These are phyloP conservation scores for Incumbomyces delicatus DNA, from an alignment of 2,329 filamentous ascomycete species.

Conservation along the genomic window DNA sequence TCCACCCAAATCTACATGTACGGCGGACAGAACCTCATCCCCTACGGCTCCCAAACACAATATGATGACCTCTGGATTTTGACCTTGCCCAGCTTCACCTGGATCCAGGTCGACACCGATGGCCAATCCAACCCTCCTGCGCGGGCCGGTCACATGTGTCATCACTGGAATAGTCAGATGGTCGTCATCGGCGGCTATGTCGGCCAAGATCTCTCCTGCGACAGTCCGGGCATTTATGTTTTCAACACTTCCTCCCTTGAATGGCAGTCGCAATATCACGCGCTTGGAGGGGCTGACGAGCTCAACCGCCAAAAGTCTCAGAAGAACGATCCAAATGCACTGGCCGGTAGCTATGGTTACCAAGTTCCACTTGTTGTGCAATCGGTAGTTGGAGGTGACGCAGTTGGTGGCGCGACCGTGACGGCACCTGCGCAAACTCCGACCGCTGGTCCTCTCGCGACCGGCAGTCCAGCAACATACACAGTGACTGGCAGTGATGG, in stretches of 20 bases:
- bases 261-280: conserved; percentile 64
- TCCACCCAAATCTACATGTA: conserved; percentile 72
- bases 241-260: conserved; percentile 62
- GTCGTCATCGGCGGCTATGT: conserved; percentile 64
- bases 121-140: conserved; percentile 42
- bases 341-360: conserved; percentile 57
- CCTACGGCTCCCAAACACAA: conserved; percentile 47
- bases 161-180: conserved; percentile 73
- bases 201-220: conserved; percentile 51
- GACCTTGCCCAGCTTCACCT: conserved; percentile 69
- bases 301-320: conserved; percentile 45
- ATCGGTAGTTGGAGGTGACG: conserved; percentile 57
- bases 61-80: conserved; percentile 73
- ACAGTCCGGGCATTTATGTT: conserved; percentile 60
- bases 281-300: conserved; percentile 40
- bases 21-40: conserved; percentile 63
- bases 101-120: conserved; percentile 55
- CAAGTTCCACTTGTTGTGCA: conserved; percentile 56
- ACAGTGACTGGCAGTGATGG: conserved; percentile 45
- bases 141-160: conserved; percentile 65
- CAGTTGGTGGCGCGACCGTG: conserved; percentile 58
- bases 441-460: conserved; percentile 60
- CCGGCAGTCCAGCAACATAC: conserved; percentile 59
- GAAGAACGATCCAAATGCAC: conserved; percentile 43
- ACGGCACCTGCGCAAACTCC: conserved; percentile 54